phyloP scores from a whole-genome alignment of 495 filamentous ascomycete genomes.

The Xylaria acuta region DNA sequence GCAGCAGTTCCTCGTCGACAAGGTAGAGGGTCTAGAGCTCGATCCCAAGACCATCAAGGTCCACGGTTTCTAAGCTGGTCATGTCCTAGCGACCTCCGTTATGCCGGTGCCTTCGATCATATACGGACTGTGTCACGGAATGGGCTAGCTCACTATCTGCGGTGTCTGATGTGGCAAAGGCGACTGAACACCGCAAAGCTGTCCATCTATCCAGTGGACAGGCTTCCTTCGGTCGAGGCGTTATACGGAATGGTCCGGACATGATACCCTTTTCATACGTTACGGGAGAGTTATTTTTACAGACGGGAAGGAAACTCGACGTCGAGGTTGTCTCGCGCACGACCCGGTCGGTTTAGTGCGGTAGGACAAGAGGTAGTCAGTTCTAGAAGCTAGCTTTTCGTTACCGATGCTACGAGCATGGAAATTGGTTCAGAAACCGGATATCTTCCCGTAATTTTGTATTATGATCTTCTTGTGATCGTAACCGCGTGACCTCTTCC shows the following conservation, averaged over 20 bases:
- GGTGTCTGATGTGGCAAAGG: slow-evolving; percentile 24
- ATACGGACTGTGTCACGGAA: slow-evolving; percentile 30
- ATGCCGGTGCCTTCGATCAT: slow-evolving; percentile 32
- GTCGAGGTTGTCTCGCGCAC: slow-evolving; percentile 4
- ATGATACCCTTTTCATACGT: slow-evolving; percentile 44
- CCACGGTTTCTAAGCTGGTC: slow-evolving; percentile 74
- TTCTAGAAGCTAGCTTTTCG: slow-evolving; percentile 13
- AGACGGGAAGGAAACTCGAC: slow-evolving; percentile 22
- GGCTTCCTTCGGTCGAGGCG: slow-evolving; percentile 41
- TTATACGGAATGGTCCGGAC: slow-evolving; percentile 43
- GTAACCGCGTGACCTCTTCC: background rate
- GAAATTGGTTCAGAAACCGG: slow-evolving; percentile 14
- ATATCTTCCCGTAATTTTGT: slow-evolving; percentile 9
- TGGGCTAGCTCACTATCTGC: slow-evolving; percentile 34
- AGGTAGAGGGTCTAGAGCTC: slow-evolving; percentile 88
- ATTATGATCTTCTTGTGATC: background rate
- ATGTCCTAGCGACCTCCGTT: slow-evolving; percentile 43
- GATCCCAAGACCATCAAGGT: slow-evolving; percentile 98
- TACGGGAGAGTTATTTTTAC: slow-evolving; percentile 29
- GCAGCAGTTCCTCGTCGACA: slow-evolving; percentile 94
- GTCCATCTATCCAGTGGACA: slow-evolving; percentile 35
- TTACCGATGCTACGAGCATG: slow-evolving; percentile 24
- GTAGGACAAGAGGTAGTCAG: slow-evolving; percentile 13
- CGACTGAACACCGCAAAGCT: slow-evolving; percentile 29
- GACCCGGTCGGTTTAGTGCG: slow-evolving; percentile 7